phyloP scores from a whole-genome alignment of 2,329 filamentous ascomycete genomes.

The Penicillium sp. region DNA sequence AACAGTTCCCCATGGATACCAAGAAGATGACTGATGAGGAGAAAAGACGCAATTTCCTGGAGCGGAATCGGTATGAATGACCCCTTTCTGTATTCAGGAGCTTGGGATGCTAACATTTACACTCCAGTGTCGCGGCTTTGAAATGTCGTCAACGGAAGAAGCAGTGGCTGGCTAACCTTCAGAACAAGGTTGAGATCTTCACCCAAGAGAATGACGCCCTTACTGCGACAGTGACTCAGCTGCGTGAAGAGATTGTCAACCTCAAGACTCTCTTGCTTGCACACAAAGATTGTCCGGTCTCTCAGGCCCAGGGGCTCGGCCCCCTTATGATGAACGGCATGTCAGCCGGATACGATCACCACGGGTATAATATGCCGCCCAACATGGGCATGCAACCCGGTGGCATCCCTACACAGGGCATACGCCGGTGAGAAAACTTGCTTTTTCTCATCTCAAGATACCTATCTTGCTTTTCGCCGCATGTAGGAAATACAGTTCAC shows the following conservation, averaged over 20 bases:
- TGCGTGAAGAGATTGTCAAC: slow-evolving; percentile 91
- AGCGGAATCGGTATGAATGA: slow-evolving; percentile 79
- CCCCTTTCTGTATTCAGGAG: not conserved
- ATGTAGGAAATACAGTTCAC: slow-evolving; percentile 5
- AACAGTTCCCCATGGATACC: slow-evolving; percentile 53
- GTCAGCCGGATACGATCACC: slow-evolving; percentile 38
- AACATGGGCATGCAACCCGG: slow-evolving; percentile 43
- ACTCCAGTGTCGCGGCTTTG: slow-evolving; percentile 77
- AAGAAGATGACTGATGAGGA: slow-evolving; percentile 98
- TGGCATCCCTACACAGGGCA: slow-evolving; percentile 34
- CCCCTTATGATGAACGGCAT: slow-evolving; percentile 42
- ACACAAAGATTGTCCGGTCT: slow-evolving; percentile 94
- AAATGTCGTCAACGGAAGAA: slow-evolving; percentile 99
- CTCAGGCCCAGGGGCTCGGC: slow-evolving; percentile 73
- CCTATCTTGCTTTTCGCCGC: slow-evolving; percentile 13
- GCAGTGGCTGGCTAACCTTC: slow-evolving; percentile 94
- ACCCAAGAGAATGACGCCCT: slow-evolving; percentile 88
- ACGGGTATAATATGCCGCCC: slow-evolving; percentile 42
- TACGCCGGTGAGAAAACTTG: slow-evolving; percentile 26
- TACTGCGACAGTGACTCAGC: slow-evolving; percentile 74
- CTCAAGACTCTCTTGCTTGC: slow-evolving; percentile 88
- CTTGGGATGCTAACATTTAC: slow-evolving; percentile 23
- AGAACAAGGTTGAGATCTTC: slow-evolving; percentile 91
- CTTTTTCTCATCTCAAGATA: slow-evolving; percentile 11
- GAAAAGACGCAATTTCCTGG: slow-evolving; percentile 96